Percentiles rank a stretch among this genome's conserved stretches.
Evolutionary conservation across 2,329 filamentous ascomycete species (phyloP).

Genomic region (Juglanconis oblonga): DNA sequence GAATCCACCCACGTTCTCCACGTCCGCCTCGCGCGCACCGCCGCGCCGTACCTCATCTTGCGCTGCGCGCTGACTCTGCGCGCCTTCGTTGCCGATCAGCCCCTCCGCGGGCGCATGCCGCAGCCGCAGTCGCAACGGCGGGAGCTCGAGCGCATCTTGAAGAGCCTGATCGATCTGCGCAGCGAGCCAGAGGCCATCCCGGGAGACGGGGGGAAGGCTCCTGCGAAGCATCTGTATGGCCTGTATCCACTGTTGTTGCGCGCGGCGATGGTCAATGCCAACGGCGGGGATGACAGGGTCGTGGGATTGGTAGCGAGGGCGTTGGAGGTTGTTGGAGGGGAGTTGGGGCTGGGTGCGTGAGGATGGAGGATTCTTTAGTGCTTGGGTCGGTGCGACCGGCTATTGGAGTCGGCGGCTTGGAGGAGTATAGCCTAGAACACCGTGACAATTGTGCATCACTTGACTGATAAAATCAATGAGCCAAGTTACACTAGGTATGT

Average conservation of each 20-base stretch:
- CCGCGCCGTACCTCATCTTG: slow-evolving; percentile 78
- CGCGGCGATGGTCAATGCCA: slow-evolving; percentile 56
- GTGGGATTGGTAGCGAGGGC: slow-evolving; percentile 55
- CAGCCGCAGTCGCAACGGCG: slow-evolving; percentile 77
- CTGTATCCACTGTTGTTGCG: slow-evolving; percentile 75
- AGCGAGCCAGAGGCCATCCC: slow-evolving; percentile 69
- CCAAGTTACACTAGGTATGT: no score
- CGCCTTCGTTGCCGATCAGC: slow-evolving; percentile 86
- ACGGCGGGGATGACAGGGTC: slow-evolving; percentile 59
- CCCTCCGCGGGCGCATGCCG: slow-evolving; percentile 82
- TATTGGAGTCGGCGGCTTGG: no score
- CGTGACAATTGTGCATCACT: no score
- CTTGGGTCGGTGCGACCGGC: no score
- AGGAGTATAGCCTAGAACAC: no score
- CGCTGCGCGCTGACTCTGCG: slow-evolving; percentile 78
- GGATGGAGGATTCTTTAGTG: not conserved
- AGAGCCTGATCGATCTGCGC: slow-evolving; percentile 61
- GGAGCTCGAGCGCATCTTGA: slow-evolving; percentile 72
- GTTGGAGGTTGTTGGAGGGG: slow-evolving; percentile 59
- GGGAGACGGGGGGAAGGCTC: slow-evolving; percentile 45
- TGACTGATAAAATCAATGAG: no score
- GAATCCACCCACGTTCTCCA: slow-evolving; percentile 36
- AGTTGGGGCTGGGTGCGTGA: slow-evolving; percentile 39
- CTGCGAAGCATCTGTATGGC: slow-evolving; percentile 72
- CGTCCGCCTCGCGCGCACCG: slow-evolving; percentile 67